Evolutionary conservation across 148 eudicot genomes (phyloP), one percentile per base, ranked within the genome.

Genomic region (Vaccinium vitisidaea): DNA sequence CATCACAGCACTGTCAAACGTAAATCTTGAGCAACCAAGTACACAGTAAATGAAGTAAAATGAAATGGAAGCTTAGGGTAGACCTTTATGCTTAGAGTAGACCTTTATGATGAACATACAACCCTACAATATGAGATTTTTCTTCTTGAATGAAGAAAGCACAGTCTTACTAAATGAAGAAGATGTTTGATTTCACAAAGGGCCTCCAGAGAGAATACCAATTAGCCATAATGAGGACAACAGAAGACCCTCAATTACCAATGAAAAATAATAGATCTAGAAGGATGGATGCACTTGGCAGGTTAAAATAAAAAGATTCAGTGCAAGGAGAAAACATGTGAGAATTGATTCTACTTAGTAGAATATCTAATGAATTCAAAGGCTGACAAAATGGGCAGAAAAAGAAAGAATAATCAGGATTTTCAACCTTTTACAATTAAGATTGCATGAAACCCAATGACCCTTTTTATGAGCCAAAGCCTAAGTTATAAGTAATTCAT

Each of bases 31-130:
- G 78, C 55, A 18, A 70, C 30, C 25, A 82, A 53, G 18, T 16
- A 69, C 8, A 70, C 27, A 82, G 4, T 32, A 82, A 48, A 71
- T 46, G 39, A 63, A 52, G 49, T 82, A 53, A 58, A 71, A 70
- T 32, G 39, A 69, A 30, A 61, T 12, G 83, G 14, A 25, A 30
- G 43, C 12, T 10, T 1, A 73, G 79, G 32, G 36, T 53, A 50
- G 30, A 73, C 21, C 43, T 19, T 69, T 27, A 25, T 14, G 2
- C n/a, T n/a, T 1, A 73, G 79, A 53, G 36, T 53, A 50, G 30
- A 73, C 21, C 43, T 19, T 69, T 27, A 25, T 14, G 2, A 32
- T 27, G 16, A 67, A 69, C 74, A 69, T 69, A 27, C 74, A 69
- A 69, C 43, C 39, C 30, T 4, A 69, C 18, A 30, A 4, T 23